Evolutionary conservation across 495 filamentous ascomycete species (phyloP).

Genomic region (Poronia punctata): DNA sequence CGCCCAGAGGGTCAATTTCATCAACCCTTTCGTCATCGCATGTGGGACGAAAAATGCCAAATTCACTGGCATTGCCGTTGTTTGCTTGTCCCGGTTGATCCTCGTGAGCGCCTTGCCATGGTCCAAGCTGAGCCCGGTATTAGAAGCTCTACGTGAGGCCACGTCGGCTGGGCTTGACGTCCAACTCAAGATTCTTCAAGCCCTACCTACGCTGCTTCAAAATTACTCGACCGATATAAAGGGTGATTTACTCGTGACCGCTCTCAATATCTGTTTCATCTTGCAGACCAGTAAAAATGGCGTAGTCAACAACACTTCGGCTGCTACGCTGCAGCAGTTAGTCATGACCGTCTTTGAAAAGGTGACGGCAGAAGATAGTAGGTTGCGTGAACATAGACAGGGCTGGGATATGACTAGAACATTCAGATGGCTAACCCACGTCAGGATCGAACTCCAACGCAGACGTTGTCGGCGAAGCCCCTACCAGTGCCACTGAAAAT

Average conservation of each 20-base stretch:
- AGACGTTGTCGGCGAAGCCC: slow-evolving; percentile 52
- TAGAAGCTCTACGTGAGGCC: slow-evolving; percentile 80
- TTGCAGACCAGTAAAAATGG: slow-evolving; percentile 84
- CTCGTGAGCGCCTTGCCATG: slow-evolving; percentile 70
- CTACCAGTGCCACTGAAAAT: slow-evolving; percentile 48
- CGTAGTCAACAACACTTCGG: slow-evolving; percentile 89
- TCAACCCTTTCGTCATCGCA: slow-evolving; percentile 87
- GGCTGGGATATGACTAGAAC: not conserved
- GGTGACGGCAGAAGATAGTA: slow-evolving; percentile 74
- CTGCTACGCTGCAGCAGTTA: slow-evolving; percentile 90
- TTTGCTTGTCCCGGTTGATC: slow-evolving; percentile 83
- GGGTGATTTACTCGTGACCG: slow-evolving; percentile 70
- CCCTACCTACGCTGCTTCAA: slow-evolving; percentile 82
- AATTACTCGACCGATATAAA: slow-evolving; percentile 80
- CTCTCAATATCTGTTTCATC: slow-evolving; percentile 83
- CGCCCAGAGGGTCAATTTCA: slow-evolving; percentile 69
- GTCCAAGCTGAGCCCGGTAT: slow-evolving; percentile 67
- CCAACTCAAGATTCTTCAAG: slow-evolving; percentile 92
- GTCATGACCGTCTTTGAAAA: slow-evolving; percentile 90
- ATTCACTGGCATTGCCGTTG: slow-evolving; percentile 75
- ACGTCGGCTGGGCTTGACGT: slow-evolving; percentile 72
- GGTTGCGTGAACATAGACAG: slow-evolving; percentile 14
- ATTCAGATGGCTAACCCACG: slow-evolving; percentile 7
- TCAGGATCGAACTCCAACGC: slow-evolving; percentile 41
- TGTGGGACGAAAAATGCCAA: slow-evolving; percentile 84